These are phyloP conservation scores for Volvox africanus DNA, from an alignment of 139 green algal species.

Conservation along the genomic window DNA sequence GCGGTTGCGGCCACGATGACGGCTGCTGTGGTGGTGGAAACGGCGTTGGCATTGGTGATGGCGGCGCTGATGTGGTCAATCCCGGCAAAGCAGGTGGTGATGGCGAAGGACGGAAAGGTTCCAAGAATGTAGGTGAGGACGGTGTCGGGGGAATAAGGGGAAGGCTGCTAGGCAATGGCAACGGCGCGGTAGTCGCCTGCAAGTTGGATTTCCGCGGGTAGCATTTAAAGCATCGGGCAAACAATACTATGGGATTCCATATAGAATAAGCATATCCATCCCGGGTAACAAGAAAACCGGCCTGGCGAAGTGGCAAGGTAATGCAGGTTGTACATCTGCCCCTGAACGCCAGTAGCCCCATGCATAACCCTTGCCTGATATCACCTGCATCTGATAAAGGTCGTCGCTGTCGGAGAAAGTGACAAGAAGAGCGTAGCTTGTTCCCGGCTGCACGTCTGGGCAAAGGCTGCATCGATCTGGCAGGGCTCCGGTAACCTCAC, in stretches of 20 bases:
- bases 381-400: conserved; percentile 17
- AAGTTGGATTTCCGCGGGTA: background rate
- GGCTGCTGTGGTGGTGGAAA: background rate
- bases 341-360: too few species aligned
- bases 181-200: background rate
- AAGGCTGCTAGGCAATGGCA: background rate
- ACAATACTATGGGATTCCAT: too few species aligned
- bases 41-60: background rate
- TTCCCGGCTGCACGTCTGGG: conserved; percentile 31
- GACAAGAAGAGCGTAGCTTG: conserved; percentile 43
- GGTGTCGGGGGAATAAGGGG: background rate
- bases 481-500: background rate
- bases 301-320: too few species aligned
- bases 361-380: too few species aligned
- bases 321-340: too few species aligned
- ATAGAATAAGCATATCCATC: too few species aligned
- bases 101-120: too few species aligned
- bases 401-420: background rate
- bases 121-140: too few species aligned
- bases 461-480: conserved; percentile 44
- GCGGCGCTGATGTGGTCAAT: background rate
- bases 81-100: too few species aligned
- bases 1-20: background rate
- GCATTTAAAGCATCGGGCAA: too few species aligned
- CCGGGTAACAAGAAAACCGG: too few species aligned